Base-by-base conservation (phyloP, 108 stramenopile genomes). In the Chaetoceros tenuissimus region DNA sequence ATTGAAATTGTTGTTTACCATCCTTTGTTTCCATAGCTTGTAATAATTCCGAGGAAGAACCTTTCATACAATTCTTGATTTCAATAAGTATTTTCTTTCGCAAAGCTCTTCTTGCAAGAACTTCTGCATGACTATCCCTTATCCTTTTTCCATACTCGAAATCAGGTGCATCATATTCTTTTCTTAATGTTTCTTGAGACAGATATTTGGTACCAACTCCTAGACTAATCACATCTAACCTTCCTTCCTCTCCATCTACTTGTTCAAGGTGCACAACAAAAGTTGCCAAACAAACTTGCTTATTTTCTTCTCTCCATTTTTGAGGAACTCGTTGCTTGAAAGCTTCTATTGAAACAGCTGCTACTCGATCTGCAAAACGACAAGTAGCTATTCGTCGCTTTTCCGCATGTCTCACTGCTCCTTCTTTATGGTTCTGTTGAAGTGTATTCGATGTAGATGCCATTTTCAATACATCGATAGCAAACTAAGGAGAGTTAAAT, bases 201-300 rank as follows among this genome's bases (percentile, higher is more conserved):
- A 92, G 56, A 67, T 86, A 92, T 56, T 92, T 92, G 34, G 90
- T 92, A 13, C 90, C 90, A 8, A 88, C 84, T 3, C 90, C 90
- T 63, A 92, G 60, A 10, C 78, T 73, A 52, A 86, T 47, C 19
- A 92, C 85, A 46, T 63, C 59, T 22, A 88, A 43, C 1, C 59
- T 3, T 30, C 58, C 72, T 18, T 53, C 47, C 28, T 62, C 55
- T 10, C 47, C 34, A 1, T 10, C 55, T 3, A 18, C 3, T 17
- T 25, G 18, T 26, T 50, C 17, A 43, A 71, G 55, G 28, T 81
- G 78, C 1, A 84, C 90, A 23, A 92, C 73, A 57, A 92, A 75
- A 8, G 86, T 73, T 2, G 90, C 74, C 24, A 92, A 49, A 67
- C 86, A 87, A 18, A 82, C 84, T 53, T 82, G 81, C 46, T 68